A percentile compares a stretch with the other conserved stretches of the same genome.
Conservation (phyloP, 345 rosid genomes). For the Balakata baccata region DNA sequence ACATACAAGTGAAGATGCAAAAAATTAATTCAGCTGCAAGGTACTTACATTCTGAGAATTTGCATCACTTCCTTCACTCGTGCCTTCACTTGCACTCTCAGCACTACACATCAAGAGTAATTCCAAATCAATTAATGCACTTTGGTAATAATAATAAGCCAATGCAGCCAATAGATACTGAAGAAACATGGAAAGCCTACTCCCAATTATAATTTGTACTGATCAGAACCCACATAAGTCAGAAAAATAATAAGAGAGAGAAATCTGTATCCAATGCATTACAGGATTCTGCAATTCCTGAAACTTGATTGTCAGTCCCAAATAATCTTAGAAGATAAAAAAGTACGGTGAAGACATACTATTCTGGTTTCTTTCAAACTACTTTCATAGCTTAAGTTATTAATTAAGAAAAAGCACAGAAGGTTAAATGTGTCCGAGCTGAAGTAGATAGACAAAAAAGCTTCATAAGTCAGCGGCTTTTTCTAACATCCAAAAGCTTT, state of each 20-base stretch:
- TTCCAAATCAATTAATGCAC: conserved; percentile 29
- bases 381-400: neutral
- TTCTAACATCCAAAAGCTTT: neutral
- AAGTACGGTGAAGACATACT: neutral
- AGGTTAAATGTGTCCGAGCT: neutral
- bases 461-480: neutral
- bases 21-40: conserved; percentile 5
- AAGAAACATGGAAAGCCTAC: neutral
- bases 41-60: conserved; percentile 81
- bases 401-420: neutral
- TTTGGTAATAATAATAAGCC: neutral
- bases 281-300: neutral
- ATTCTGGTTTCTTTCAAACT: neutral
- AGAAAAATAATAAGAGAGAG: neutral
- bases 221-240: neutral
- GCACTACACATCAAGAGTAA: conserved; percentile 41
- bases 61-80: conserved; percentile 97
- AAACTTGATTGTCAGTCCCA: neutral
- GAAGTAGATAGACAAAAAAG: neutral
- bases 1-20: neutral
- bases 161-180: neutral
- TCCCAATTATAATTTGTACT: conserved; percentile 4
- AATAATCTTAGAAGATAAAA: neutral
- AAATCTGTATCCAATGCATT: neutral
- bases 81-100: conserved; percentile 89